Evolutionary conservation across 2,329 filamentous ascomycete genomes (phyloP).

Genomic region (Didymella segeticola): DNA sequence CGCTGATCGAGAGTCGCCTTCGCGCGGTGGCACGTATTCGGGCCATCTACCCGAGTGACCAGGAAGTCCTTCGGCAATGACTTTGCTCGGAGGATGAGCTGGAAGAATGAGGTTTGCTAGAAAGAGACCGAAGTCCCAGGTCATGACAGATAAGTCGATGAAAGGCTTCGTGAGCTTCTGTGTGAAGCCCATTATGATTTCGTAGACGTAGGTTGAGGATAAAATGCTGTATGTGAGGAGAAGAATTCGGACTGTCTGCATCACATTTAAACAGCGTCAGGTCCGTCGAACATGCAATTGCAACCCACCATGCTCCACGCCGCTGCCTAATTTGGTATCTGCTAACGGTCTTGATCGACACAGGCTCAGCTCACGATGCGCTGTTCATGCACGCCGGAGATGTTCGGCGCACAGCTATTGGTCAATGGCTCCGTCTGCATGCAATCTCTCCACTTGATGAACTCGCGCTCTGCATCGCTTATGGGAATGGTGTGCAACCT

Average conservation of each 20-base stretch:
- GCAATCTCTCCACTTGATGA: slow-evolving; percentile 3
- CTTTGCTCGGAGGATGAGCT: slow-evolving; percentile 44
- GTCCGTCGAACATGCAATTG: background rate
- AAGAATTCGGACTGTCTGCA: background rate
- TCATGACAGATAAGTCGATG: slow-evolving; percentile 47
- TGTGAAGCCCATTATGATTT: slow-evolving; percentile 16
- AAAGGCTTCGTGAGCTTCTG: slow-evolving; percentile 34
- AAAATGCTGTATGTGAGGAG: background rate
- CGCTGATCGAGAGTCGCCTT: slow-evolving; percentile 38
- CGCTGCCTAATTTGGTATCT: slow-evolving; percentile 1
- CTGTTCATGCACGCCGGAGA: slow-evolving; percentile 12
- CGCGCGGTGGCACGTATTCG: slow-evolving; percentile 46
- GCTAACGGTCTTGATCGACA: slow-evolving; percentile 5
- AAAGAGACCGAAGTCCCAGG: slow-evolving; percentile 50
- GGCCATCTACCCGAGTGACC: slow-evolving; percentile 49
- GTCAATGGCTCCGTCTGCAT: background rate
- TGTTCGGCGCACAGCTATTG: slow-evolving; percentile 7
- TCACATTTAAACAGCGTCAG: background rate
- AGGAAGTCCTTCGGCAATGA: slow-evolving; percentile 44
- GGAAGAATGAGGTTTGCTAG: slow-evolving; percentile 49
- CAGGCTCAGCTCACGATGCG: slow-evolving; percentile 10
- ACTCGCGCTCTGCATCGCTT: background rate
- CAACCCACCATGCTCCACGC: background rate
- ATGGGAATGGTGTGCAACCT: background rate
- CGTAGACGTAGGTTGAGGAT: background rate